These are phyloP conservation scores for Neckera pumila DNA, from an alignment of 225 moss, liverwort and hornwort species.

Conservation along the genomic window DNA sequence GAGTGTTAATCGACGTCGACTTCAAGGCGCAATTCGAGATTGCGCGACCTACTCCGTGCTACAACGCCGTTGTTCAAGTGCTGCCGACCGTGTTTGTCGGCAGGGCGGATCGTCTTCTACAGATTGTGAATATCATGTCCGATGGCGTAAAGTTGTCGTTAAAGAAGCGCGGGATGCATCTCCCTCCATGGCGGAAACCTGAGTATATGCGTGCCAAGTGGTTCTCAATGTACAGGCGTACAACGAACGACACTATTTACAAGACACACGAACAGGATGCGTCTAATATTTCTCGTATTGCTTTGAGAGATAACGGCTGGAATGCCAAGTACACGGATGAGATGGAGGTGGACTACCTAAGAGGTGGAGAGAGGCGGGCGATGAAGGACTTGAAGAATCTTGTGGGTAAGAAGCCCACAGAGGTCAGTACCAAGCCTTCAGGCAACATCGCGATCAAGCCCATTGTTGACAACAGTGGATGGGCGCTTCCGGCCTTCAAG, in stretches of 20 bases:
- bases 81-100: conserved; percentile 53
- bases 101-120: conserved; percentile 55
- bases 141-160: conserved; percentile 59
- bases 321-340: conserved; percentile 39
- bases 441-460: background rate
- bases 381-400: conserved; percentile 15
- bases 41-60: conserved; percentile 54
- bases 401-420: background rate
- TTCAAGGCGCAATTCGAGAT: conserved; percentile 79
- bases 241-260: conserved; percentile 35
- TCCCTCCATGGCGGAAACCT: conserved; percentile 77
- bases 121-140: conserved; percentile 67
- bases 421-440: conserved; percentile 1
- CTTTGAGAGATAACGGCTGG: conserved; percentile 40
- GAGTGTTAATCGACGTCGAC: conserved; percentile 58
- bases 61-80: conserved; percentile 33
- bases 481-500: conserved; percentile 51
- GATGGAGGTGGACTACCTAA: conserved; percentile 43
- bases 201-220: conserved; percentile 75
- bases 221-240: conserved; percentile 66
- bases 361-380: conserved; percentile 2
- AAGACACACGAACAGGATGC: background rate
- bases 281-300: conserved; percentile 23
- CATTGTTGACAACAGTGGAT: conserved; percentile 15
- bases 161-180: conserved; percentile 71